Conservation (phyloP, 768 basidiomycete genomes). For the Exidia glandulosa region DNA sequence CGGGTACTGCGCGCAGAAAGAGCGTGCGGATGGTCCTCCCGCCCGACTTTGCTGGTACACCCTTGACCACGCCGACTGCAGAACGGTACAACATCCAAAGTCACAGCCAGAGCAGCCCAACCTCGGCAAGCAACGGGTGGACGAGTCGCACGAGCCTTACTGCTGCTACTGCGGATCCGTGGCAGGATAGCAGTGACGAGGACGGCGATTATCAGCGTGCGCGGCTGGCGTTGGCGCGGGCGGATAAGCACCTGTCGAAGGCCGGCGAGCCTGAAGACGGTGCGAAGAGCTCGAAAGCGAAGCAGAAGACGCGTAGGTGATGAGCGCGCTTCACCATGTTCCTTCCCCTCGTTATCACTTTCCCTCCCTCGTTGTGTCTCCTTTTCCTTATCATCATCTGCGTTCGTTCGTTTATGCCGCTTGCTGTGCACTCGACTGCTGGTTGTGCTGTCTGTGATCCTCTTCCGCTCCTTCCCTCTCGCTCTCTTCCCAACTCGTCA, state of each 20-base stretch:
- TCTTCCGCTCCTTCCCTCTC: not conserved
- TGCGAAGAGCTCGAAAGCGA: not conserved
- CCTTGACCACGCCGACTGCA: conserved; percentile 41
- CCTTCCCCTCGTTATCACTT: not conserved
- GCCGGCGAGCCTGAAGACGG: not conserved
- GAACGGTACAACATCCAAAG: conserved; percentile 11
- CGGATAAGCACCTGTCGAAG: conserved; percentile 4
- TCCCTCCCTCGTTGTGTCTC: not conserved
- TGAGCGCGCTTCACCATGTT: not conserved
- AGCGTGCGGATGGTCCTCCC: conserved; percentile 70
- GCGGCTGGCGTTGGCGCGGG: conserved; percentile 38
- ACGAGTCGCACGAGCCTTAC: conserved; percentile 8
- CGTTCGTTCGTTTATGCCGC: too few relatives aligned
- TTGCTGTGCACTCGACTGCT: too few relatives aligned
- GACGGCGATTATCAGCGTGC: conserved; percentile 57
- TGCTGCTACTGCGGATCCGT: conserved; percentile 32
- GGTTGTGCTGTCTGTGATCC: too few relatives aligned
- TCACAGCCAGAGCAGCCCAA: conserved; percentile 14
- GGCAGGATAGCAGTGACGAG: conserved; percentile 64
- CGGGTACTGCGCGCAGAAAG: conserved; percentile 34
- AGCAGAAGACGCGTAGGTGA: not conserved
- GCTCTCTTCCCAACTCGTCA: not conserved
- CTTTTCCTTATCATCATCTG: too few relatives aligned
- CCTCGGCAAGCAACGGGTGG: conserved; percentile 1
- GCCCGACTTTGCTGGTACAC: conserved; percentile 65